Base-by-base conservation (phyloP, 2,329 filamentous ascomycete species). In the Fusarium aywerte region DNA sequence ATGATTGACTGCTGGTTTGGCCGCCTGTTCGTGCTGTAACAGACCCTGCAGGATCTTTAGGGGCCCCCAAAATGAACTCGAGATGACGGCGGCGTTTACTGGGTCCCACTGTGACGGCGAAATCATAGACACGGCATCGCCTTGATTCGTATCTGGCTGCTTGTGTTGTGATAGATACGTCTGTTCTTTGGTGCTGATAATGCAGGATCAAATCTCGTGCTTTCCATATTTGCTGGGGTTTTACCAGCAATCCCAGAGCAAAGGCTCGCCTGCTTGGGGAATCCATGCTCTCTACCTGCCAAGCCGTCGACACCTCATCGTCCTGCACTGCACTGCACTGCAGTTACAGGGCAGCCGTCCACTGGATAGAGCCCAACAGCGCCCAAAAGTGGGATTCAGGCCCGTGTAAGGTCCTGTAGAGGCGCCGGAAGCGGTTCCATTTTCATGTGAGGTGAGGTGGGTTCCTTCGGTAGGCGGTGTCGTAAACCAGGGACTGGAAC, bases 21-120 rank as follows among this genome's bases (percentile, higher is more conserved):
- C 27, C 23, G 58, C 35, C 27, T 31, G 29, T 47, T 53, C 31
- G 39, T 62, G 45, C 38, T 65, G 49, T 40, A 51, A 51, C 39
- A 63, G 42, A 42, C 60, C 48, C 27, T 49, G 27, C 42, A 57
- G 52, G 49, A 32, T 56, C 56, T 35, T 49, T 70, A 56, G 43
- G 55, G 40, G 15, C 44, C 47, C 53, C 35, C 25, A 45, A 51
- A 52, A 51, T 44, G 57, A 56, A 53, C 58, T 65, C 62, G 70
- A 62, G 65, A 65, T 47, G 47, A 63, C 55, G 65, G 69, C 65
- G 69, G 67, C 51, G 38, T 39, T 32, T 63, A 56, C 39, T 64
- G 59, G 71, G 71, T 67, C 72, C 71, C 71, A 73, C 71, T 58
- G 54, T 38, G 45, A 73, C 39, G 58, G 58, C 60, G 32, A 59